Percentiles rank a stretch among this genome's conserved stretches.
These are phyloP conservation scores for Pseudocercospora macadamiae DNA, from an alignment of 2,329 filamentous ascomycete genomes.

Conservation along the genomic window DNA sequence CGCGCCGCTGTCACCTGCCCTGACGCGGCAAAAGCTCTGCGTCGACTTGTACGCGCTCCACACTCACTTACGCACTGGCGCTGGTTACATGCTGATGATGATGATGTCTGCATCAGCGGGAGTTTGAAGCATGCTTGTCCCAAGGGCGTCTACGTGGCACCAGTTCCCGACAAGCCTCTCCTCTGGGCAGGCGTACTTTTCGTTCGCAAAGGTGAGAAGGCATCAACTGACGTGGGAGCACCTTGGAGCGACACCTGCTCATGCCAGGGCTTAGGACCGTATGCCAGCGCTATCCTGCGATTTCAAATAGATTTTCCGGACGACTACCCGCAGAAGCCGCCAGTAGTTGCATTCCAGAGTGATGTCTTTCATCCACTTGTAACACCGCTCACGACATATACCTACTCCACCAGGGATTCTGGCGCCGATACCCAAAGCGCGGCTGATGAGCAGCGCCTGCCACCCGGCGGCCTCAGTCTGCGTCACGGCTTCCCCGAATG, in stretches of 20 bases:
- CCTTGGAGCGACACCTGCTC: slow-evolving; percentile 7
- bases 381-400: slow-evolving; percentile 91
- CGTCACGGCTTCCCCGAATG: slow-evolving; percentile 88
- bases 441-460: slow-evolving; percentile 78
- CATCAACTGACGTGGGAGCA: not conserved
- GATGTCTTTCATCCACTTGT: slow-evolving; percentile 96
- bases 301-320: slow-evolving; percentile 88
- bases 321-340: slow-evolving; percentile 76
- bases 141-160: slow-evolving; percentile 81
- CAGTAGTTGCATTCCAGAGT: slow-evolving; percentile 83
- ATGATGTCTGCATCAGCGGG: slow-evolving; percentile 22
- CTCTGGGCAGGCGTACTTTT: slow-evolving; percentile 93
- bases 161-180: slow-evolving; percentile 77
- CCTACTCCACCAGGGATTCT: slow-evolving; percentile 79
- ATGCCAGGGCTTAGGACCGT: slow-evolving; percentile 68
- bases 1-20: slow-evolving; percentile 30
- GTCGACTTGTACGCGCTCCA: slow-evolving; percentile 69
- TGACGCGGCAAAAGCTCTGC: slow-evolving; percentile 75
- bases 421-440: slow-evolving; percentile 79
- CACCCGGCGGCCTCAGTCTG: slow-evolving; percentile 87
- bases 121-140: slow-evolving; percentile 66
- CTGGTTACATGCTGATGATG: slow-evolving; percentile 12
- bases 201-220: slow-evolving; percentile 73
- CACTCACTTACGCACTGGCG: not conserved
- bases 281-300: slow-evolving; percentile 81